phyloP scores from a whole-genome alignment of 768 basidiomycete genomes.

The Suillus subluteus region DNA sequence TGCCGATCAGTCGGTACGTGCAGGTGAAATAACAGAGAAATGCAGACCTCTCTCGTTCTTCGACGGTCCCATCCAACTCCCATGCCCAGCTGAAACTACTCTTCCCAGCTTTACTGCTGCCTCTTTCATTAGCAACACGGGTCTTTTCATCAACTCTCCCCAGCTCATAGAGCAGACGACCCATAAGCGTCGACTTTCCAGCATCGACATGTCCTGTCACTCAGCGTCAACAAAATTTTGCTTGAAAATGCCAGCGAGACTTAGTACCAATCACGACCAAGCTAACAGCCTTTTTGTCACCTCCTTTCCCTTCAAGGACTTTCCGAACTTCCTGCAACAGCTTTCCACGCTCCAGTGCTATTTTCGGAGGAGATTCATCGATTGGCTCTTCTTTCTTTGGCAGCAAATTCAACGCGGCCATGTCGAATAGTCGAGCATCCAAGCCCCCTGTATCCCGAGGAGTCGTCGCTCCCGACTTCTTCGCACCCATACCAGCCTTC shows the following conservation, averaged over 20 bases:
- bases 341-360: slow-evolving; percentile 76
- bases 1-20: slow-evolving; percentile 36
- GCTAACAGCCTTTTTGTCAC: slow-evolving; percentile 72
- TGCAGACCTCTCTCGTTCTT: slow-evolving; percentile 88
- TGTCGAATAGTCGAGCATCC: slow-evolving; percentile 70
- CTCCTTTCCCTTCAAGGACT: slow-evolving; percentile 48
- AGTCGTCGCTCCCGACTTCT: slow-evolving; percentile 46
- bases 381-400: slow-evolving; percentile 44
- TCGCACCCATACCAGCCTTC: slow-evolving; percentile 37
- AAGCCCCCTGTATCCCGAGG: slow-evolving; percentile 40
- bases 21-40: not conserved
- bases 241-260: slow-evolving; percentile 18
- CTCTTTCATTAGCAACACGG: slow-evolving; percentile 82
- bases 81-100: slow-evolving; percentile 98
- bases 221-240: slow-evolving; percentile 16
- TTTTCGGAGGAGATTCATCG: slow-evolving; percentile 61
- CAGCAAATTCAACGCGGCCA: slow-evolving; percentile 72
- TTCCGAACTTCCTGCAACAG: slow-evolving; percentile 78
- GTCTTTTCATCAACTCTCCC: slow-evolving; percentile 88
- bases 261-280: slow-evolving; percentile 86
- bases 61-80: slow-evolving; percentile 90
- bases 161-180: slow-evolving; percentile 88
- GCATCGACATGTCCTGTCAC: slow-evolving; percentile 93
- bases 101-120: slow-evolving; percentile 89
- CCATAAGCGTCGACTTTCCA: slow-evolving; percentile 98